These are phyloP conservation scores for Aspergillus taichungensis DNA, from an alignment of 495 filamentous ascomycete genomes.

Conservation along the genomic window DNA sequence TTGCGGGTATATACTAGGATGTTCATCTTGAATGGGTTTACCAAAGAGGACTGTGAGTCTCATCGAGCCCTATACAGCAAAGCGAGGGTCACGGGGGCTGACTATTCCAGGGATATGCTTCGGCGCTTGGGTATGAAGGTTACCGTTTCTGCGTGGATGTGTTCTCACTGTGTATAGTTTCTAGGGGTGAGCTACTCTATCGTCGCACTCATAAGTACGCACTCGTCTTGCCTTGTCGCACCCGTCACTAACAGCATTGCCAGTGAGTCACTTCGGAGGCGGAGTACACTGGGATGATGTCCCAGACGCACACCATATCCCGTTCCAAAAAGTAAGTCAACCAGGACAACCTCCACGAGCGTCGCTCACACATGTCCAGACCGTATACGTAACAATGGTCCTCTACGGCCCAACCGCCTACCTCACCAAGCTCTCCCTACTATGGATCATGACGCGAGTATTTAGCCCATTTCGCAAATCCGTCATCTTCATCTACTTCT, in stretches of 20 bases:
- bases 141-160: no score
- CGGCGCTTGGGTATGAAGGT: slow-evolving; percentile 6
- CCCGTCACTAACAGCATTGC: background rate
- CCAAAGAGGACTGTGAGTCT: slow-evolving; percentile 22
- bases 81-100: background rate
- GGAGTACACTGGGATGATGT: slow-evolving; percentile 17
- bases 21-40: slow-evolving; percentile 16
- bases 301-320: slow-evolving; percentile 6
- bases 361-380: slow-evolving; percentile 3
- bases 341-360: background rate
- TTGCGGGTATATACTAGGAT: slow-evolving; percentile 17
- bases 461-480: slow-evolving; percentile 27
- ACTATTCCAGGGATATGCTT: slow-evolving; percentile 1
- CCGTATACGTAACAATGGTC: slow-evolving; percentile 25
- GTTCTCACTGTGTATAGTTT: slow-evolving; percentile 4
- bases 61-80: background rate
- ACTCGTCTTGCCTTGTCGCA: background rate
- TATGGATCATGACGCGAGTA: slow-evolving; percentile 31
- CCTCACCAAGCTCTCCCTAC: slow-evolving; percentile 31
- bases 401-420: slow-evolving; percentile 34
- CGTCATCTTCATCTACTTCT: slow-evolving; percentile 25
- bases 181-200: slow-evolving; percentile 19
- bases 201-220: slow-evolving; percentile 19
- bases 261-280: slow-evolving; percentile 22
- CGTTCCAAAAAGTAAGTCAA: slow-evolving; percentile 15